Percentiles rank a stretch among this genome's conserved stretches.
These are phyloP conservation scores for Fusarium penzigii DNA, from an alignment of 2,329 filamentous ascomycete genomes.

Conservation along the genomic window DNA sequence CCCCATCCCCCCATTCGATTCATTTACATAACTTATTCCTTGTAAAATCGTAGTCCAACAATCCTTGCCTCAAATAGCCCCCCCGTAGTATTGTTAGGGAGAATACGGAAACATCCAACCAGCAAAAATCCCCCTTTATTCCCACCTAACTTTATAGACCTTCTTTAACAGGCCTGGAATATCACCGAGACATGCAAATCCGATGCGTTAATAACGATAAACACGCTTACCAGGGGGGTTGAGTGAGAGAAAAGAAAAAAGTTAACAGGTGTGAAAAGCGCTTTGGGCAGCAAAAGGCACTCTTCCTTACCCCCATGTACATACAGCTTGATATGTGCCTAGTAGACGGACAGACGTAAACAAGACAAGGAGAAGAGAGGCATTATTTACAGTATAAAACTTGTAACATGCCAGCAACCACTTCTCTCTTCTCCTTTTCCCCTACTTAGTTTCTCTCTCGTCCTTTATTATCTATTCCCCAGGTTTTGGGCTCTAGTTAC, in stretches of 20 bases:
- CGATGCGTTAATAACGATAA: too few relatives aligned
- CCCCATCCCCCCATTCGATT: not conserved
- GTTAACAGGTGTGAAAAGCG: conserved; percentile 19
- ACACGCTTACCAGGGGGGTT: conserved; percentile 4
- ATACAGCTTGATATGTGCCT: not conserved
- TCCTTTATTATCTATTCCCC: not conserved
- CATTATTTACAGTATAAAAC: conserved; percentile 12
- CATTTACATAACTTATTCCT: not conserved
- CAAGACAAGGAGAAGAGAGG: conserved; percentile 14
- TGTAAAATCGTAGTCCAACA: not conserved
- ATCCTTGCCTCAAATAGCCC: too few relatives aligned
- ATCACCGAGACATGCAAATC: too few relatives aligned
- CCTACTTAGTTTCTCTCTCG: conserved; percentile 7
- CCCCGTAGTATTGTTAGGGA: too few relatives aligned
- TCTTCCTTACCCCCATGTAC: conserved; percentile 20
- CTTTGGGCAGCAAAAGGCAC: conserved; percentile 33
- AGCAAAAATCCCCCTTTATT: too few relatives aligned
- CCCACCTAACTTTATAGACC: too few relatives aligned
- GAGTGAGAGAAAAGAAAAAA: conserved; percentile 1
- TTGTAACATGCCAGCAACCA: conserved; percentile 10
- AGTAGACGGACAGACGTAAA: conserved; percentile 14
- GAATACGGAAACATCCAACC: too few relatives aligned
- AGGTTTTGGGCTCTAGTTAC: not conserved
- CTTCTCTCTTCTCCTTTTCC: conserved; percentile 13
- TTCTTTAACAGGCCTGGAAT: too few relatives aligned